Percentiles rank a stretch among this genome's conserved stretches.
These are phyloP conservation scores for Leptographium galeiforme DNA, from an alignment of 2,329 filamentous ascomycete genomes.

Conservation along the genomic window DNA sequence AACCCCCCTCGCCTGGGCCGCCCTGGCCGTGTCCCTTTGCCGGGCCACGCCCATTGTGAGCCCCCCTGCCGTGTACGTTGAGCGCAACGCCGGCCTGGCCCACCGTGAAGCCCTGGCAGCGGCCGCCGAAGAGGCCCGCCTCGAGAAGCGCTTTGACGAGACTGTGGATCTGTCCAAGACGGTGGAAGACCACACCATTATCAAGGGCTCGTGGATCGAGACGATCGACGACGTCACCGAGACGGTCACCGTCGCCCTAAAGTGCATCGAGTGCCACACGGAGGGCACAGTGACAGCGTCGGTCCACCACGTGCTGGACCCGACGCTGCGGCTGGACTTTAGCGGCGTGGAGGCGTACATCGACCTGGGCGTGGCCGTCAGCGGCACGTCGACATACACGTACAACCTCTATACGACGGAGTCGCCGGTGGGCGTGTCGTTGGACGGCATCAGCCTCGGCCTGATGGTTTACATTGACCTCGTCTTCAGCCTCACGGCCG, in stretches of 20 bases:
- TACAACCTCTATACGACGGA: constrained; percentile 34
- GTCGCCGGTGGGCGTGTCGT: constrained; percentile 26
- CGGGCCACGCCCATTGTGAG: not conserved
- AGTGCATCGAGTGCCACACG: constrained; percentile 35
- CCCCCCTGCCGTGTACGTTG: not conserved
- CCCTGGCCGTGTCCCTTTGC: not conserved
- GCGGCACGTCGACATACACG: constrained; percentile 32
- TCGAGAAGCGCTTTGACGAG: not conserved
- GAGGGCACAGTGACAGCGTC: constrained; percentile 32
- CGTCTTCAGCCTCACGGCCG: constrained; percentile 32
- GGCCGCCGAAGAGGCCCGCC: not conserved
- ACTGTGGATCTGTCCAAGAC: not conserved
- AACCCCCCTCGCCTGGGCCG: not conserved
- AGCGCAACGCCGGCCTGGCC: not conserved
- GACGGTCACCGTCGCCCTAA: constrained; percentile 17
- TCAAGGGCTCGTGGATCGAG: constrained; percentile 7
- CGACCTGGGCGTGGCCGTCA: constrained; percentile 31
- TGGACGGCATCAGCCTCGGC: constrained; percentile 30
- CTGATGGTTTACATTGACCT: constrained; percentile 37
- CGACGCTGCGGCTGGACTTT: constrained; percentile 31
- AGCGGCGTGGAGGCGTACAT: constrained; percentile 37
- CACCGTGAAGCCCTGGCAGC: not conserved
- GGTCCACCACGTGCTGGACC: constrained; percentile 21
- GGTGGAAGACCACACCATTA: not conserved
- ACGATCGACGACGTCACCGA: constrained; percentile 4